Percentiles rank a stretch among this genome's conserved stretches.
phyloP scores from a whole-genome alignment of 345 rosid species.

The Arabis alpina region DNA sequence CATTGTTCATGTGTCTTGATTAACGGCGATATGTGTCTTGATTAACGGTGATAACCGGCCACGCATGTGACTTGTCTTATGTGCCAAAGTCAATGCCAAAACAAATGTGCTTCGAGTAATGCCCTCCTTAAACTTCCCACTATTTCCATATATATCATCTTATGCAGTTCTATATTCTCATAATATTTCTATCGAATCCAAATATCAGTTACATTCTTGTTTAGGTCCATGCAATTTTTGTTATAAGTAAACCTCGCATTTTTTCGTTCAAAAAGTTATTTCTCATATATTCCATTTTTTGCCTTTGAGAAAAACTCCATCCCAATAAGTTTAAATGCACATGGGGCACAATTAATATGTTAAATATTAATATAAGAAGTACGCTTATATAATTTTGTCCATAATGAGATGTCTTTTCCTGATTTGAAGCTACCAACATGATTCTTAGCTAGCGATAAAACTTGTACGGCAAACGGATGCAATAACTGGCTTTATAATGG shows the following conservation, averaged over 20 bases:
- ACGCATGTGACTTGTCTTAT: slow-evolving; percentile 37
- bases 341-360: neutral
- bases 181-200: neutral
- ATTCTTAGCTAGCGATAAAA: slow-evolving; percentile 18
- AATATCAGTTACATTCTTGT: neutral
- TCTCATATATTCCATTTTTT: neutral
- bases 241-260: neutral
- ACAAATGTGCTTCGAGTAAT: slow-evolving; percentile 35
- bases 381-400: neutral
- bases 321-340: slow-evolving; percentile 7
- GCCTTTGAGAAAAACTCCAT: neutral
- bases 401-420: slow-evolving; percentile 21
- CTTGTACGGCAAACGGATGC: slow-evolving; percentile 23
- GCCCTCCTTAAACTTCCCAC: slow-evolving; percentile 40
- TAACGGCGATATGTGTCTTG: slow-evolving; percentile 39
- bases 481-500: slow-evolving; percentile 2
- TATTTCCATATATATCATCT: slow-evolving; percentile 17
- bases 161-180: neutral
- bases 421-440: slow-evolving; percentile 16
- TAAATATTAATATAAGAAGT: neutral
- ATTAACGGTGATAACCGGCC: slow-evolving; percentile 40
- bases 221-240: slow-evolving; percentile 3
- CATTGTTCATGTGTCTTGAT: slow-evolving; percentile 40
- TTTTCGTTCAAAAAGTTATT: neutral
- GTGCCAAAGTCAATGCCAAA: slow-evolving; percentile 35